Conservation (phyloP, 2,329 filamentous ascomycete species). For the Sclerotinia minor region DNA sequence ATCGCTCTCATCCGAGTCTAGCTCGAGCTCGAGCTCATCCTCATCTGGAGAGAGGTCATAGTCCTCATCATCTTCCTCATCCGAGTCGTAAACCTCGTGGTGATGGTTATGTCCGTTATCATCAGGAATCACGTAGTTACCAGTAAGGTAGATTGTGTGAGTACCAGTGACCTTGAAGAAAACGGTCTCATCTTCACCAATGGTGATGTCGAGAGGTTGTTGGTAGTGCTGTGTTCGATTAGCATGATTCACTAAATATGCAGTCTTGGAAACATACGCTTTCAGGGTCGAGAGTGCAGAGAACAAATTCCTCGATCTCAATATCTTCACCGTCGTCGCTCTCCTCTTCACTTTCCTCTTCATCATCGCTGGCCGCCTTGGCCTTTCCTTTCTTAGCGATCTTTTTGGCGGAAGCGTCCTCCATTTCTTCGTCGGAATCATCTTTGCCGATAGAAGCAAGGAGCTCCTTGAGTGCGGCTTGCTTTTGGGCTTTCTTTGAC, state of each 20-base stretch:
- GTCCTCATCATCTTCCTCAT: conserved; percentile 65
- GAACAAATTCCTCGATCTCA: conserved; percentile 83
- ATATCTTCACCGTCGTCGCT: conserved; percentile 62
- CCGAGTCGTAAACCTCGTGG: conserved; percentile 62
- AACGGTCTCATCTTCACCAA: conserved; percentile 83
- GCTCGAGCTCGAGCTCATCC: conserved; percentile 65
- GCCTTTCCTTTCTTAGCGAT: conserved; percentile 70
- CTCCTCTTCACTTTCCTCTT: conserved; percentile 51
- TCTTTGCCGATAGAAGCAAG: conserved; percentile 64
- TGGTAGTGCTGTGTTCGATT: conserved; percentile 73
- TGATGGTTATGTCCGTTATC: conserved; percentile 56
- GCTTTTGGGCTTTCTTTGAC: conserved; percentile 81
- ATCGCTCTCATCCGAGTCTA: conserved; percentile 65
- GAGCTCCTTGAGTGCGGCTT: conserved; percentile 75
- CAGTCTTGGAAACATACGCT: conserved; percentile 60
- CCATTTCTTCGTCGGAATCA: conserved; percentile 71
- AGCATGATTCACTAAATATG: conserved; percentile 29
- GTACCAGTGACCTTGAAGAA: conserved; percentile 91
- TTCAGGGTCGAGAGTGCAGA: conserved; percentile 93
- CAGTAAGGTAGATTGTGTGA: conserved; percentile 87
- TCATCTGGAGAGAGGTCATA: conserved; percentile 81
- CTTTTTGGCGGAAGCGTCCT: conserved; percentile 63
- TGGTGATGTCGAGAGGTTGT: conserved; percentile 89
- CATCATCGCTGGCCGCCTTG: conserved; percentile 58
- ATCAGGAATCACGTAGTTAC: conserved; percentile 85